Percentiles rank a stretch among this genome's conserved stretches.
These are phyloP conservation scores for Graphilbum sp. DNA, from an alignment of 2,329 filamentous ascomycete genomes.

Conservation along the genomic window DNA sequence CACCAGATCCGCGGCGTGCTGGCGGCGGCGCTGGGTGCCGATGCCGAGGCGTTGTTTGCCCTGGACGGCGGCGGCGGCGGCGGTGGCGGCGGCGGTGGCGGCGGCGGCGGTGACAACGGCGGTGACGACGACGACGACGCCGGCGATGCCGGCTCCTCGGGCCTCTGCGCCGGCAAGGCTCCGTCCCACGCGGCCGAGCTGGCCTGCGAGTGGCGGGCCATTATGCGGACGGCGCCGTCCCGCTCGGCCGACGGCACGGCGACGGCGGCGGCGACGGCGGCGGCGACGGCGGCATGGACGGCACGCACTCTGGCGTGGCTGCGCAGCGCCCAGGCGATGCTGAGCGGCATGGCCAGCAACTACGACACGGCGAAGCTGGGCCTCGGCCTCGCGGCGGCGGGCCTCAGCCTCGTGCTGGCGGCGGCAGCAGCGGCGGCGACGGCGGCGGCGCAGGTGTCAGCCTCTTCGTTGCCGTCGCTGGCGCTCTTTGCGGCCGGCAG, in stretches of 20 bases:
- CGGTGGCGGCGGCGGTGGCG: too few species aligned
- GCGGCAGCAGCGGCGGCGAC: conserved; percentile 14
- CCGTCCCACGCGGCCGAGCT: conserved; percentile 36
- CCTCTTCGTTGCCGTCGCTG: conserved; percentile 9
- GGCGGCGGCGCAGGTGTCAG: neutral
- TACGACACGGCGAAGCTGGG: conserved; percentile 57
- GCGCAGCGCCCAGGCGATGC: conserved; percentile 53
- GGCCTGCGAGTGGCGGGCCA: conserved; percentile 50
- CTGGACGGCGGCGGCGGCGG: conserved; percentile 9
- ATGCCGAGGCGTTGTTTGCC: conserved; percentile 27
- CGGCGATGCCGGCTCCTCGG: too few species aligned
- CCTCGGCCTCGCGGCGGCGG: conserved; percentile 24
- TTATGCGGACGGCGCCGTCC: conserved; percentile 12
- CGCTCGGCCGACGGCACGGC: neutral
- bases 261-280: too few species aligned
- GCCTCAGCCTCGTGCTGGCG: conserved; percentile 22
- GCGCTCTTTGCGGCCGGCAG: conserved; percentile 33
- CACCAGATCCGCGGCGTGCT: conserved; percentile 66
- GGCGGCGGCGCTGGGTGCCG: conserved; percentile 47
- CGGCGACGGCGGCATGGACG: too few species aligned
- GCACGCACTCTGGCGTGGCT: conserved; percentile 34
- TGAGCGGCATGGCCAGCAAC: conserved; percentile 85
- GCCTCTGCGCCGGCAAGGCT: too few species aligned
- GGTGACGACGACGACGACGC: too few species aligned
- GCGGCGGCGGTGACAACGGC: too few species aligned